Conservation (phyloP, 163 green algal species). For the Chlorella variabilis region DNA sequence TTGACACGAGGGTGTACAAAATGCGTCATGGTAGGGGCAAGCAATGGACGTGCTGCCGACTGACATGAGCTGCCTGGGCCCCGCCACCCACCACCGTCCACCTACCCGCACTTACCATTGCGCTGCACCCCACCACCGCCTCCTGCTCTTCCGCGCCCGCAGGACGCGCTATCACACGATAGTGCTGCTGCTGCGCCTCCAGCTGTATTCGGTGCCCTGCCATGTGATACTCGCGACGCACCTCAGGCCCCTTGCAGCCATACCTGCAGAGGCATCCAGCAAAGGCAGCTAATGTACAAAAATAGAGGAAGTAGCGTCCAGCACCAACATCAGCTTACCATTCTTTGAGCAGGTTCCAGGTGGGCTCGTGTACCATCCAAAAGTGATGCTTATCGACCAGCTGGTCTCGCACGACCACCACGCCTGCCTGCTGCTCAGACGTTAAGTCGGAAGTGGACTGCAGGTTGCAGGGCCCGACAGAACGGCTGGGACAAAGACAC, state of each 20-base stretch:
- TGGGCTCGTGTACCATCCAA: slow-evolving; percentile 32
- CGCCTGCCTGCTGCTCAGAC: slow-evolving; percentile 7
- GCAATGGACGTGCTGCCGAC: no score
- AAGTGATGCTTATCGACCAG: slow-evolving; percentile 45
- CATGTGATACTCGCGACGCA: slow-evolving; percentile 24
- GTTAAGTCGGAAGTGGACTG: slow-evolving; percentile 10
- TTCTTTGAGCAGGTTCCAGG: slow-evolving; percentile 47
- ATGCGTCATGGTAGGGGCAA: no score
- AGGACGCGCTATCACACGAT: neutral
- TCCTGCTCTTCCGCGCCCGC: neutral
- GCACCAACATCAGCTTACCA: slow-evolving; percentile 36
- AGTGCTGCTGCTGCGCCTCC: slow-evolving; percentile 32
- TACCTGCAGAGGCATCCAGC: slow-evolving; percentile 29
- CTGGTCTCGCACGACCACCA: neutral
- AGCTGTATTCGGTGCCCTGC: slow-evolving; percentile 5
- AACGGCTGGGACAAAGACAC: no score
- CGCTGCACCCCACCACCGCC: neutral
- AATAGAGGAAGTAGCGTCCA: no score
- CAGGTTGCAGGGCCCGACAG: no score
- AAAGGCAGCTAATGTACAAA: no score
- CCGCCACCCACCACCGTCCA: no score
- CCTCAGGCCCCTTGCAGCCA: neutral
- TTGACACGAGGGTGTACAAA: neutral
- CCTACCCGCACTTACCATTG: no score
- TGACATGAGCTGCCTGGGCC: no score